Evolutionary conservation across 805 yeast species (phyloP), one percentile per base, ranked within the genome.

Genomic region (Nematodospora valgi): DNA sequence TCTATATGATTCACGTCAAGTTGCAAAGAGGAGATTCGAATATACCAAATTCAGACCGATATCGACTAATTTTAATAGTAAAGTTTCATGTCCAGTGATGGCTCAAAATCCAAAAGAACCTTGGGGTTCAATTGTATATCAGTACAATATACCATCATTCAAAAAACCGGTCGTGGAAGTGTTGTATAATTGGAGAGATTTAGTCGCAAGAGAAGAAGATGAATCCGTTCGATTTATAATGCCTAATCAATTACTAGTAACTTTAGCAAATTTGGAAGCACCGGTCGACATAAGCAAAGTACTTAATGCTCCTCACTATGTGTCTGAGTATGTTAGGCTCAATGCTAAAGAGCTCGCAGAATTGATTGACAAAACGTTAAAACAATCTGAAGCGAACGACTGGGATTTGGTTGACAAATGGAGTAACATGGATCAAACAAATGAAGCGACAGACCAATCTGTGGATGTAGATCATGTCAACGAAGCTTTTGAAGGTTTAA

Each of bases 131-230:
- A 44, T 88, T 30, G 68, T 84, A 51, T 58, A 62, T 29, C 86
- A 82, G 47, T 84, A 80, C 56, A 81, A 80, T 39, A 64, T 91
- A 3, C 76, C 82, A 1, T 41, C 54, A 1, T 62, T 73, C 18
- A 77, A 71, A 40, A 71, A 73, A 33, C 72, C 72, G 0, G 54
- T 87, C 5, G 69, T 86, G 12, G 76, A 70, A 41, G 76, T 62
- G 0, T 62, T 93, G 13, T 86, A 74, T 47, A 68, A 75, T 27
- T 93, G 97, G 97, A 75, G 98, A 56, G 98, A 93, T 54, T 33
- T 41, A 1, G 51, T 73, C 23, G 98, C 97, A 2, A 71, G 94
- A 44, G 46, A 63, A 24, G 71, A 75, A 30, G 98, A 93, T 56
- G 98, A 93, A 59, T 84, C 95, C 2, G 77, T 82, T 2, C 68